Base-by-base conservation (phyloP, 495 filamentous ascomycete genomes). In the Pseudomonodictys pantanalensis region DNA sequence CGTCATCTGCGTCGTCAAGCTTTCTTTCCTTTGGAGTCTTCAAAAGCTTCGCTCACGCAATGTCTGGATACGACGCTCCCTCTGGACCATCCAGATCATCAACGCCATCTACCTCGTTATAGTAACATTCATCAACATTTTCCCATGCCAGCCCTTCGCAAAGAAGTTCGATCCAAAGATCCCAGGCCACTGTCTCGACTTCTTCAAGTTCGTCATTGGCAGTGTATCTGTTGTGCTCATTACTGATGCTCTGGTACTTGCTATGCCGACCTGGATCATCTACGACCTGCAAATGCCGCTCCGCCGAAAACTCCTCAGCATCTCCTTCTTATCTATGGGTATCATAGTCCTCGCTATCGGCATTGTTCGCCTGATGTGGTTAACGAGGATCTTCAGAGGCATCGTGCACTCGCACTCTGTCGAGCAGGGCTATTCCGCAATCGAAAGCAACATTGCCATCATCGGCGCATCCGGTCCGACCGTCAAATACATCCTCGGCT, bases 201-300 rank as follows among this genome's bases (percentile, higher is more conserved):
- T 38, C 2, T 43, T 25, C 9, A 33, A 29, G 2, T 59, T 43
- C 29, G 35, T 59, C 9, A 22, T 51, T 2, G 47, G 56, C 3
- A 59, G 26, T 2, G 45, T 59, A 25, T 30, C 32, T 11, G 56
- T 59, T 10, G 47, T 52, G 28, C 23, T 59, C 32, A 25, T 52
- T 10, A 59, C 56, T 1, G 56, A 59, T 24, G 25, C 26, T 9
- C 25, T 59, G 24, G 56, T 59, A 9, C 45, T 52, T 24, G 17
- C 45, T 9, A 59, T 59, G 32, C 56, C 56, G 9, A 42, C 56
- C 2, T 59, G 56, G 56, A 59, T 59, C 2, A 41, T 59, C 9
- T 59, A 59, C 35, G 56, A 52, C 20, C 24, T 59, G 2, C 56
- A 59, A 23, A 59, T 59, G 56, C 12, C 46, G 4, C 56, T 51